Percentiles rank a stretch among this genome's conserved stretches.
phyloP scores from a whole-genome alignment of 2,329 filamentous ascomycete species.

The Ophiostoma populinum region DNA sequence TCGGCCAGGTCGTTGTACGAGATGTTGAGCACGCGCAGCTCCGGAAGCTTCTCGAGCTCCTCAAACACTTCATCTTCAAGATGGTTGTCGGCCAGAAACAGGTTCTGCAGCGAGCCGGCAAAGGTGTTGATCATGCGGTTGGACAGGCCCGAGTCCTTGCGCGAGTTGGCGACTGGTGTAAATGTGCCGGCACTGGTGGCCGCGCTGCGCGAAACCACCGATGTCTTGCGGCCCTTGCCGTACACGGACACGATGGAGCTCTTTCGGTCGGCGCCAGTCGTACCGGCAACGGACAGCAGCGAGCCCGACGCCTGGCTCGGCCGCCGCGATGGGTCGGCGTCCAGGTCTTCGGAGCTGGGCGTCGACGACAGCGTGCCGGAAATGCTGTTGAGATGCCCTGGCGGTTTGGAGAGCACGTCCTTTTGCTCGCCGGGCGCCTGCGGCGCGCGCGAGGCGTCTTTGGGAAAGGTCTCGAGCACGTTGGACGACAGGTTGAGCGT shows the following conservation, averaged over 20 bases:
- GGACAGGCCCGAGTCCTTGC: constrained; percentile 83
- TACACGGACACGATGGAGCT: constrained; percentile 70
- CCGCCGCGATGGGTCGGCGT: constrained; percentile 40
- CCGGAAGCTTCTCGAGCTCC: constrained; percentile 64
- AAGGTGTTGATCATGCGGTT: constrained; percentile 73
- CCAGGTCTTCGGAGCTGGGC: constrained; percentile 63
- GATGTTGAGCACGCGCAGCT: constrained; percentile 76
- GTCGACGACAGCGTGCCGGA: constrained; percentile 33
- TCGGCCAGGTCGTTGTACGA: constrained; percentile 93
- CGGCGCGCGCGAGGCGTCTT: constrained; percentile 55
- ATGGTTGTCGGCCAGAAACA: constrained; percentile 86
- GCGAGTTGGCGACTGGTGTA: constrained; percentile 33
- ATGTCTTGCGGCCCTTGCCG: constrained; percentile 70
- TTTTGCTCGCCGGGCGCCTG: constrained; percentile 33
- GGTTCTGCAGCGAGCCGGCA: constrained; percentile 63
- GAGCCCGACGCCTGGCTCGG: constrained; percentile 74
- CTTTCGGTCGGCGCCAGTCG: constrained; percentile 42
- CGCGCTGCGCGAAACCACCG: constrained; percentile 52
- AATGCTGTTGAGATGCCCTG: constrained; percentile 21
- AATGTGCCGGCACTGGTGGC: constrained; percentile 23
- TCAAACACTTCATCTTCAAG: constrained; percentile 92
- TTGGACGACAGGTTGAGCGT: constrained; percentile 93
- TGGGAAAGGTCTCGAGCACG: constrained; percentile 77
- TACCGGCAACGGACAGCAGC: constrained; percentile 42
- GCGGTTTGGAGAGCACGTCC: constrained; percentile 16